phyloP scores from a whole-genome alignment of 1,139 yeast species.

The Candida sanyaensis region DNA sequence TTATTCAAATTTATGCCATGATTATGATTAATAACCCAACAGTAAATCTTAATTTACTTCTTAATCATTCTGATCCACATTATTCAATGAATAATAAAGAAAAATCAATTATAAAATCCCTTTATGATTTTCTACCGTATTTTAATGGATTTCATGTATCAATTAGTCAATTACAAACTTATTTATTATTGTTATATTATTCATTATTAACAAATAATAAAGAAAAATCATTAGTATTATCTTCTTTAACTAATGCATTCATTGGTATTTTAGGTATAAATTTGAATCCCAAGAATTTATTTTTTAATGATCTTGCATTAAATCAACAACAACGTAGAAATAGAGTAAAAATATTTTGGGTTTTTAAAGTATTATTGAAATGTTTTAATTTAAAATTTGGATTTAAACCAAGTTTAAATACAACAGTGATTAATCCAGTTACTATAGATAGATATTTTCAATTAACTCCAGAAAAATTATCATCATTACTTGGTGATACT shows the following conservation, averaged over 20 bases:
- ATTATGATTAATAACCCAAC: constrained; percentile 51
- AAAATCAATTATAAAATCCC: constrained; percentile 31
- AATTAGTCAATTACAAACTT: constrained; percentile 43
- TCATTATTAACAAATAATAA: constrained; percentile 49
- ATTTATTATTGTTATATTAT: constrained; percentile 42
- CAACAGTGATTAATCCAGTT: constrained; percentile 52
- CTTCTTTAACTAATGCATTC: constrained; percentile 45
- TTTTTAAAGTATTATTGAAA: constrained; percentile 52
- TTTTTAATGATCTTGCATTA: constrained; percentile 47
- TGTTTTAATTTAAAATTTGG: constrained; percentile 54
- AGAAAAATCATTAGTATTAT: constrained; percentile 45
- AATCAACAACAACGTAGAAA: constrained; percentile 42
- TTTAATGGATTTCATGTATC: constrained; percentile 48
- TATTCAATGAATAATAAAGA: constrained; percentile 23
- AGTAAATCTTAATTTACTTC: constrained; percentile 39
- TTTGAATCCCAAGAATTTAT: constrained; percentile 45
- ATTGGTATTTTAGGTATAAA: constrained; percentile 52
- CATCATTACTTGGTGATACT: constrained; percentile 30
- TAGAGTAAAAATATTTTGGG: constrained; percentile 64
- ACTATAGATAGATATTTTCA: constrained; percentile 51
- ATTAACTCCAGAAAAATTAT: constrained; percentile 48
- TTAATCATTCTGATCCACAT: constrained; percentile 41
- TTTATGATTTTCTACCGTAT: constrained; percentile 50
- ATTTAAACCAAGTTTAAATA: constrained; percentile 48
- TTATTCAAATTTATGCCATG: constrained; percentile 50